Evolutionary conservation across 257 asterid species (phyloP).

Genomic region (Asclepias syriaca): DNA sequence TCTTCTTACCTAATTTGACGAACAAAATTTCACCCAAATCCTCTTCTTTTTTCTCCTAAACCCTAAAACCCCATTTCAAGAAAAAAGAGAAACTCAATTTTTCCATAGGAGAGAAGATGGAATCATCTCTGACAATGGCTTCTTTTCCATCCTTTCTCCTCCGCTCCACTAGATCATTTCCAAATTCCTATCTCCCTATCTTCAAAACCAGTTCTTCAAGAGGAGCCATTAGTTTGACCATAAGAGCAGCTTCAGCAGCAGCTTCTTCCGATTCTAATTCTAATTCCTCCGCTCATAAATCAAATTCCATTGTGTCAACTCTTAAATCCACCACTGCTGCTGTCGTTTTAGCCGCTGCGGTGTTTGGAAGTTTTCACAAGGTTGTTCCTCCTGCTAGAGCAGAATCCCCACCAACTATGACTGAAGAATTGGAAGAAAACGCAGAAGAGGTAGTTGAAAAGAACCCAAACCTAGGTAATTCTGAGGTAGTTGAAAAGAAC

Average conservation of each 20-base stretch:
- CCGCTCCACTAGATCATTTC: neutral
- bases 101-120: neutral
- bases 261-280: slow-evolving; percentile 14
- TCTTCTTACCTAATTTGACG: neutral
- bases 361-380: slow-evolving; percentile 34
- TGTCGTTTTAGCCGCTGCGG: slow-evolving; percentile 47
- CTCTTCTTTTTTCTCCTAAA: neutral
- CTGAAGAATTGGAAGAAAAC: slow-evolving; percentile 21
- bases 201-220: neutral
- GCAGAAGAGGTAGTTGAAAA: neutral
- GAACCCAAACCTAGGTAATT: neutral
- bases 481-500: too few species aligned
- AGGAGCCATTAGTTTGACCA: slow-evolving; percentile 11
- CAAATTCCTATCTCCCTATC: neutral
- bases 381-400: slow-evolving; percentile 26
- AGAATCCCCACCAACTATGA: slow-evolving; percentile 23
- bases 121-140: neutral
- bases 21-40: neutral
- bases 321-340: slow-evolving; percentile 51
- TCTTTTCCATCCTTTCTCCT: slow-evolving; percentile 11
- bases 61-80: neutral
- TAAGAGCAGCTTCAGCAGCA: slow-evolving; percentile 27
- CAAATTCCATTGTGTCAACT: slow-evolving; percentile 23
- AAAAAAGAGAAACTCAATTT: neutral
- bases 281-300: slow-evolving; percentile 7